phyloP scores from a whole-genome alignment of 345 rosid genomes.

The Eutrema yunnanense region DNA sequence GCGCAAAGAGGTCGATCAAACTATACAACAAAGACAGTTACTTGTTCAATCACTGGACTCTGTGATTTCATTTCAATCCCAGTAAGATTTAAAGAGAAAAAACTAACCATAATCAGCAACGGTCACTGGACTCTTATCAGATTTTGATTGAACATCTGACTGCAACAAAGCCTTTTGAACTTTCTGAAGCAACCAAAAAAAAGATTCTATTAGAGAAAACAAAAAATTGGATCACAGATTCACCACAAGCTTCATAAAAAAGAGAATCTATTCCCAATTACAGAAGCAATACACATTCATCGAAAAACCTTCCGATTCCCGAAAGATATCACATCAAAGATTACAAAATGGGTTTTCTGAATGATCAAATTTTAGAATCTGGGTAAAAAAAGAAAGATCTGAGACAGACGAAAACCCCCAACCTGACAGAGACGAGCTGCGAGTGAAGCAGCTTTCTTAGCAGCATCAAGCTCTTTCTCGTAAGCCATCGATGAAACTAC shows the following conservation, averaged over 20 bases:
- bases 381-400: background rate
- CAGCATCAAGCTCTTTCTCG: slow-evolving; percentile 77
- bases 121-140: slow-evolving; percentile 87
- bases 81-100: background rate
- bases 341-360: slow-evolving; percentile 16
- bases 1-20: no score
- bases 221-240: background rate
- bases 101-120: slow-evolving; percentile 92
- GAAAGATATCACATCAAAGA: background rate
- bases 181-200: slow-evolving; percentile 49
- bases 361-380: background rate
- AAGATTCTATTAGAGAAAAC: background rate
- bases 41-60: background rate
- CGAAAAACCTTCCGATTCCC: background rate
- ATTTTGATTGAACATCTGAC: slow-evolving; percentile 88
- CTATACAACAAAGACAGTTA: background rate
- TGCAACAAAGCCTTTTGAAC: slow-evolving; percentile 76
- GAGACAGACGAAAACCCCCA: background rate
- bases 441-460: slow-evolving; percentile 84
- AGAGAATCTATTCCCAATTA: background rate
- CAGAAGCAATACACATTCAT: background rate
- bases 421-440: slow-evolving; percentile 96
- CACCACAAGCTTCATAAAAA: background rate
- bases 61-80: background rate
- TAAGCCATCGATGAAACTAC: slow-evolving; percentile 54